phyloP scores from a whole-genome alignment of 116 monocot genomes.

The Iris pallida region DNA sequence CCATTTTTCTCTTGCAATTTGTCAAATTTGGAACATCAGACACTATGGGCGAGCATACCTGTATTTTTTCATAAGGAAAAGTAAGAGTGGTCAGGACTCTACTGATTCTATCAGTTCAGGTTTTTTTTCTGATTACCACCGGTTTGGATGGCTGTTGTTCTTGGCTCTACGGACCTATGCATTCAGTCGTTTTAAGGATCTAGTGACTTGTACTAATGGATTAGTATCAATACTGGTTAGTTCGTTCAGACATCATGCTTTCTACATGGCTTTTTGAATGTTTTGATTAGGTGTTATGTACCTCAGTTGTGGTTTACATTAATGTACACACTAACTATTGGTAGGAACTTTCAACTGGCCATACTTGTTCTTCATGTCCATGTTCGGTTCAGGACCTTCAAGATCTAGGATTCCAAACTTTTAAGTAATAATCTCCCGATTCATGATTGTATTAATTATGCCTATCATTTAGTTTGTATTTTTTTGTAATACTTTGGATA shows the following conservation, averaged over 20 bases:
- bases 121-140: constrained; percentile 39
- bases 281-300: too few relatives aligned
- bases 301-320: not conserved
- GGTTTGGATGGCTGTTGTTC: constrained; percentile 56
- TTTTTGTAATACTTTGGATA: not conserved
- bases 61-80: constrained; percentile 26
- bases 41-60: constrained; percentile 44
- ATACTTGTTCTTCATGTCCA: constrained; percentile 48
- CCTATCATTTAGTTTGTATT: not conserved
- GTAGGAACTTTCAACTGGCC: constrained; percentile 27
- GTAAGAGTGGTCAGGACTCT: constrained; percentile 19
- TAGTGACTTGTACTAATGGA: constrained; percentile 55
- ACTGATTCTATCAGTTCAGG: constrained; percentile 4
- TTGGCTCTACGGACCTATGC: constrained; percentile 41
- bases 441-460: constrained; percentile 1
- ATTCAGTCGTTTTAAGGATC: constrained; percentile 43
- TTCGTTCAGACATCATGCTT: not conserved
- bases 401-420: constrained; percentile 17
- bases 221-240: constrained; percentile 51
- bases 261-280: not conserved
- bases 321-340: not conserved
- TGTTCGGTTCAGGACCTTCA: constrained; percentile 34
- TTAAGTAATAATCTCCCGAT: constrained; percentile 28
- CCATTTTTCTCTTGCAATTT: too few relatives aligned
- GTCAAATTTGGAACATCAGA: constrained; percentile 16